Evolutionary conservation across 768 basidiomycete species (phyloP).

Genomic region (Serpula lacrymans): DNA sequence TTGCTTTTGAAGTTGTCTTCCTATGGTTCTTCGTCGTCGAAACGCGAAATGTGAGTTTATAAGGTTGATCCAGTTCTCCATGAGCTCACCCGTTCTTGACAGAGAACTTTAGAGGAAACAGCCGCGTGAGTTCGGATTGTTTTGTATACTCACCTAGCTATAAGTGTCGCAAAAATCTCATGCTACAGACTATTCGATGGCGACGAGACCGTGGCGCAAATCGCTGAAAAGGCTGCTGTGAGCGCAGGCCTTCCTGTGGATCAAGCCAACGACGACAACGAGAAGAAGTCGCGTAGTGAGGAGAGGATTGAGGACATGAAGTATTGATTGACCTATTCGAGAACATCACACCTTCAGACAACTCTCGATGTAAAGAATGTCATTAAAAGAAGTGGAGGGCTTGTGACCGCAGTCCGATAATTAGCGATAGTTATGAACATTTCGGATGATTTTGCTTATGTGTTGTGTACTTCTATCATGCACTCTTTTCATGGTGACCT

Average conservation of each 20-base stretch:
- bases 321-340: not conserved
- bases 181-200: conserved; percentile 27
- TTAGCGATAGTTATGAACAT: no score
- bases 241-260: not conserved
- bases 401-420: no score
- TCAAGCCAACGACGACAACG: not conserved
- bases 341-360: no score
- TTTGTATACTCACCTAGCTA: not conserved
- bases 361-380: no score
- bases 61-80: not conserved
- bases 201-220: conserved; percentile 18
- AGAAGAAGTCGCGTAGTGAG: conserved; percentile 1
- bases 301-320: not conserved
- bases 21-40: conserved; percentile 31
- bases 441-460: no score
- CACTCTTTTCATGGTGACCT: no score
- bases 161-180: not conserved
- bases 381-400: no score
- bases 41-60: conserved; percentile 24
- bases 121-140: conserved; percentile 22
- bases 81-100: not conserved
- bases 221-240: not conserved
- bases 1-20: conserved; percentile 35
- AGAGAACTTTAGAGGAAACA: conserved; percentile 32
- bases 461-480: no score